These are phyloP conservation scores for Moesziomyces aphidis DNA, from an alignment of 1,284 basidiomycete species.

Conservation along the genomic window DNA sequence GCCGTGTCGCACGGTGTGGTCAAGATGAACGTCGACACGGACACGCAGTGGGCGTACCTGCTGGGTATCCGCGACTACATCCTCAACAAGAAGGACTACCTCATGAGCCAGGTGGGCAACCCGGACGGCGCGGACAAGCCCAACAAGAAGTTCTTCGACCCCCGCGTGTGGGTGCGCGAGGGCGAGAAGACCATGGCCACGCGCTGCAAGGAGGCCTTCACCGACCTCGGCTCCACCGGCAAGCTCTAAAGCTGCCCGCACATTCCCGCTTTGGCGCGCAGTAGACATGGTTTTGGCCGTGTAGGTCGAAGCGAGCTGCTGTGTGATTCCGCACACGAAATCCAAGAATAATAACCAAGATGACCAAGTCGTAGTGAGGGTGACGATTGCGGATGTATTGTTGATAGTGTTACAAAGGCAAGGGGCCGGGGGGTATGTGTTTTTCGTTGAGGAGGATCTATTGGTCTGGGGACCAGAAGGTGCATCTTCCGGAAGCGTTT, in stretches of 20 bases:
- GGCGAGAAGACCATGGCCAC: conserved; percentile 92
- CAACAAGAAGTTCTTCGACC: conserved; percentile 68
- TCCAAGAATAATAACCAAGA: background rate
- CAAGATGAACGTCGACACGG: conserved; percentile 70
- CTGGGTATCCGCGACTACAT: conserved; percentile 75
- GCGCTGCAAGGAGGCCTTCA: conserved; percentile 92
- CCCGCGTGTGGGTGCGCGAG: conserved; percentile 95
- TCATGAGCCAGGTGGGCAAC: conserved; percentile 67
- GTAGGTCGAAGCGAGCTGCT: too few relatives aligned
- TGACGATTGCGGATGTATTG: background rate
- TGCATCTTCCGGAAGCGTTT: conserved; percentile 59
- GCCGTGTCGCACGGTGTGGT: conserved; percentile 86
- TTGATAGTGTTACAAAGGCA: conserved; percentile 2
- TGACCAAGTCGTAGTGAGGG: background rate
- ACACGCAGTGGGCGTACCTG: conserved; percentile 94
- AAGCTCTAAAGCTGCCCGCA: conserved; percentile 50
- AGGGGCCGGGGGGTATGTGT: background rate
- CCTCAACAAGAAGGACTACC: conserved; percentile 68
- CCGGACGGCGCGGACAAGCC: conserved; percentile 67
- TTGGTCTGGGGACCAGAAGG: conserved; percentile 50
- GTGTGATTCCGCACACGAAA: background rate
- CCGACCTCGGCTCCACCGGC: conserved; percentile 77
- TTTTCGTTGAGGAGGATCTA: background rate
- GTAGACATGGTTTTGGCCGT: background rate
- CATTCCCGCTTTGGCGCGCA: background rate